phyloP scores from a whole-genome alignment of 2,329 filamentous ascomycete genomes.

The Trichoderma harzianum region DNA sequence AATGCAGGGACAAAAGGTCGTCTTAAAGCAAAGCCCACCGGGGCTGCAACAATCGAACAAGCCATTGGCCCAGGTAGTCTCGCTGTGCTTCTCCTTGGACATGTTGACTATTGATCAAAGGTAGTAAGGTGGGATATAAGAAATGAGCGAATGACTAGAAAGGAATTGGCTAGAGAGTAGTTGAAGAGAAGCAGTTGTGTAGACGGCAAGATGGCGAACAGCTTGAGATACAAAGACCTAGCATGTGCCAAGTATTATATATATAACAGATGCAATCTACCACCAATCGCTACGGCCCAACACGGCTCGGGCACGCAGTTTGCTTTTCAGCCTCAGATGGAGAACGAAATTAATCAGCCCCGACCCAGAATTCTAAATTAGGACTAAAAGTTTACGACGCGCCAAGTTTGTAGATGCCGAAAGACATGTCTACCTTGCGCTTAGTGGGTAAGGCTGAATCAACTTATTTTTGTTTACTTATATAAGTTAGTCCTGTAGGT shows the following conservation, averaged over 20 bases:
- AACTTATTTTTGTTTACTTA: background rate
- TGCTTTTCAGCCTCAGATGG: background rate
- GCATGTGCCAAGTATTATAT: background rate
- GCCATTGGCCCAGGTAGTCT: conserved; percentile 35
- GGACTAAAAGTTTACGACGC: background rate
- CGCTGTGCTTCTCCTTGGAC: conserved; percentile 33
- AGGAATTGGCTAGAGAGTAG: background rate
- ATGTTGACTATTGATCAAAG: background rate
- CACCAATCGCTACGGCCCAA: background rate
- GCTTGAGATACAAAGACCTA: background rate
- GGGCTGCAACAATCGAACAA: conserved; percentile 46
- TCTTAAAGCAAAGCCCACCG: conserved; percentile 41
- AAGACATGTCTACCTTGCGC: background rate
- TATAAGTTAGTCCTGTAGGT: background rate
- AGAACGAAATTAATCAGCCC: background rate
- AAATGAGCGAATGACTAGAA: background rate
- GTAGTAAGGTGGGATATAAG: background rate
- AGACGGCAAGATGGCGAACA: background rate
- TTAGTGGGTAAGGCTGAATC: background rate
- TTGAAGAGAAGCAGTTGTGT: background rate
- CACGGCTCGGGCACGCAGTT: background rate
- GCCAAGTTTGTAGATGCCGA: background rate
- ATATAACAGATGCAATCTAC: background rate
- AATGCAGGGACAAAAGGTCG: conserved; percentile 45
- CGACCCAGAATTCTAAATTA: background rate